Evolutionary conservation across 345 rosid species (phyloP).

Genomic region (Ceriops decandra): DNA sequence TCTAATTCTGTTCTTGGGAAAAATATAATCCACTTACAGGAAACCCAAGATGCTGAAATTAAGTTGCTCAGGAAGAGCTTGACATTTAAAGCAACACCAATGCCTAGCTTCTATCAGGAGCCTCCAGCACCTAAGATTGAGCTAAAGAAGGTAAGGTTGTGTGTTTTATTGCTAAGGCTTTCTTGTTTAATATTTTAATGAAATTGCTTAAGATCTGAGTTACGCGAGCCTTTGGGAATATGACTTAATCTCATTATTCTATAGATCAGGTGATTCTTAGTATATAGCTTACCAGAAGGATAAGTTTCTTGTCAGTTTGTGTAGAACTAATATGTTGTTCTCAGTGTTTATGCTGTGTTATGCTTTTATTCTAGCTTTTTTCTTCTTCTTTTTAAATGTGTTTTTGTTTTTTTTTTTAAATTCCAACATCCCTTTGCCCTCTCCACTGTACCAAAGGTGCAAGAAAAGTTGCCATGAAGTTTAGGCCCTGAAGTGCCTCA

Average conservation of each 20-base stretch:
- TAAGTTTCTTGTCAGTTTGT: no score
- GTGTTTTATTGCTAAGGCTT: conserved; percentile 9
- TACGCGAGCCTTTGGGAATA: neutral
- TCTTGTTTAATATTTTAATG: neutral
- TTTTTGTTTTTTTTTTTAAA: no score
- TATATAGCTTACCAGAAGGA: no score
- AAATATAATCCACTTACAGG: conserved; percentile 40
- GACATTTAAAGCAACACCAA: conserved; percentile 93
- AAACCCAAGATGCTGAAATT: conserved; percentile 95
- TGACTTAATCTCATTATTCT: neutral
- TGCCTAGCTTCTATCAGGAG: conserved; percentile 98
- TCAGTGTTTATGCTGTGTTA: no score
- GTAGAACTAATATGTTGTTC: no score
- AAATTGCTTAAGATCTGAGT: neutral
- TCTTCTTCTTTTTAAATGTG: no score
- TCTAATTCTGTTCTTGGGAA: conserved; percentile 7
- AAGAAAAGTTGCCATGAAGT: no score
- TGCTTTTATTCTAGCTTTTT: no score
- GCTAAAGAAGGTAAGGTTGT: conserved; percentile 71
- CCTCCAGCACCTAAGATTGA: conserved; percentile 82
- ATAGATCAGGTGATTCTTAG: no score
- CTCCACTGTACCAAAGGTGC: no score
- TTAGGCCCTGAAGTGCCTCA: no score
- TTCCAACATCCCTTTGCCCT: no score
- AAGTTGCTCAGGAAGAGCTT: conserved; percentile 86